Percentiles rank a stretch among this genome's conserved stretches.
Evolutionary conservation across 2,329 filamentous ascomycete species (phyloP).

Genomic region (Colletotrichum caudatum): DNA sequence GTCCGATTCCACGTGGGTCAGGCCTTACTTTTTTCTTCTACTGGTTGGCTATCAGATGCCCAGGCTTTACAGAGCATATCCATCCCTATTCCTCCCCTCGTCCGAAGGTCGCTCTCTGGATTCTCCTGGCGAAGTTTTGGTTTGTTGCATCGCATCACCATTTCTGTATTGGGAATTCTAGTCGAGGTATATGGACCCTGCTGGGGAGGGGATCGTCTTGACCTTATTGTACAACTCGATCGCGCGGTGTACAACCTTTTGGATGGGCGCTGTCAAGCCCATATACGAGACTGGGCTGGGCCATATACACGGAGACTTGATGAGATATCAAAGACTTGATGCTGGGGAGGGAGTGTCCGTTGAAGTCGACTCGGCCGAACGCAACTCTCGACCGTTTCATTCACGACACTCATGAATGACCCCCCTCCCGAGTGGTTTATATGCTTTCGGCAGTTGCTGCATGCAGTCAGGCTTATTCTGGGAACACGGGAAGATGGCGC

Average conservation of each 20-base stretch:
- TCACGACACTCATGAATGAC: background rate
- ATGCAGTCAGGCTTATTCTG: background rate
- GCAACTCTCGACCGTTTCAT: background rate
- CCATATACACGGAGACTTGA: background rate
- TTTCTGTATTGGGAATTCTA: too few species aligned
- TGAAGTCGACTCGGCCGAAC: background rate
- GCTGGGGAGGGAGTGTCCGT: background rate
- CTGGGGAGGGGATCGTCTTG: too few species aligned
- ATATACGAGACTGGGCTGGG: background rate
- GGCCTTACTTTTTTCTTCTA: background rate
- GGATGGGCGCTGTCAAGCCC: background rate
- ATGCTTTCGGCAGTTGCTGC: background rate
- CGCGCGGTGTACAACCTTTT: background rate
- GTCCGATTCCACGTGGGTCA: background rate
- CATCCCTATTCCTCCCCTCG: background rate
- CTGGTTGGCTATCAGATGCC: background rate
- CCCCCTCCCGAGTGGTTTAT: background rate
- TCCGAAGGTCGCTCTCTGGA: background rate
- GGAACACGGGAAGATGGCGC: too few species aligned
- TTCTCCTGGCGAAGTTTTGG: background rate
- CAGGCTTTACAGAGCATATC: background rate
- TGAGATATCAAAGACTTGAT: background rate
- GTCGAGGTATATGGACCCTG: background rate
- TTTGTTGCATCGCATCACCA: background rate
- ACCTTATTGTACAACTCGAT: too few species aligned